These are phyloP conservation scores for Cryptosporidium bovis DNA, from an alignment of 169 alveolate genomes.

Conservation along the genomic window DNA sequence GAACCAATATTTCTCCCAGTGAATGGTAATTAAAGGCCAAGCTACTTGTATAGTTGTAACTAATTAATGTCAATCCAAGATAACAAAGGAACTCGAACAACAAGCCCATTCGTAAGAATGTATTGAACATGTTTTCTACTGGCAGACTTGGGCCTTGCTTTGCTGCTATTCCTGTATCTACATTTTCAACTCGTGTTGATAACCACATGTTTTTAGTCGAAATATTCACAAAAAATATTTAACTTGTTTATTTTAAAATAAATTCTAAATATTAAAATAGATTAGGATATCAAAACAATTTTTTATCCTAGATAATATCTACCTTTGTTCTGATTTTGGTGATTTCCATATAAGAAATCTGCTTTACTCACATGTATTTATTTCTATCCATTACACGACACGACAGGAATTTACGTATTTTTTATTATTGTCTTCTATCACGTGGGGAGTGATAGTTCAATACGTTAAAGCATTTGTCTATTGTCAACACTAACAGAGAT, in stretches of 20 bases:
- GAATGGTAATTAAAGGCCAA: conserved; percentile 64
- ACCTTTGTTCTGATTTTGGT: not conserved
- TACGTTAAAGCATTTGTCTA: conserved; percentile 73
- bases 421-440: conserved; percentile 10
- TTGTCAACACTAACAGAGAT: conserved; percentile 10
- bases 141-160: conserved; percentile 74
- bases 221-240: not conserved
- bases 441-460: conserved; percentile 69
- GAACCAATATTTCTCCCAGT: conserved; percentile 53
- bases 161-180: conserved; percentile 74
- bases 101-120: conserved; percentile 51
- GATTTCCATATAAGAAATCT: conserved; percentile 57
- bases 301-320: not conserved
- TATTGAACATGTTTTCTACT: conserved; percentile 36
- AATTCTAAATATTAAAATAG: conserved; percentile 40
- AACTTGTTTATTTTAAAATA: not conserved
- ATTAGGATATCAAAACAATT: not conserved
- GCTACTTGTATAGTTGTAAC: conserved; percentile 47
- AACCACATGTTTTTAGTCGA: conserved; percentile 40
- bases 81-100: conserved; percentile 46
- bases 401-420: conserved; percentile 63
- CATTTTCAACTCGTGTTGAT: conserved; percentile 74
- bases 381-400: conserved; percentile 72
- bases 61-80: conserved; percentile 56
- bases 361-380: conserved; percentile 62